Percentiles rank a stretch among this genome's conserved stretches.
phyloP scores from a whole-genome alignment of 108 stramenopile species.

The Craspedostauros australis region DNA sequence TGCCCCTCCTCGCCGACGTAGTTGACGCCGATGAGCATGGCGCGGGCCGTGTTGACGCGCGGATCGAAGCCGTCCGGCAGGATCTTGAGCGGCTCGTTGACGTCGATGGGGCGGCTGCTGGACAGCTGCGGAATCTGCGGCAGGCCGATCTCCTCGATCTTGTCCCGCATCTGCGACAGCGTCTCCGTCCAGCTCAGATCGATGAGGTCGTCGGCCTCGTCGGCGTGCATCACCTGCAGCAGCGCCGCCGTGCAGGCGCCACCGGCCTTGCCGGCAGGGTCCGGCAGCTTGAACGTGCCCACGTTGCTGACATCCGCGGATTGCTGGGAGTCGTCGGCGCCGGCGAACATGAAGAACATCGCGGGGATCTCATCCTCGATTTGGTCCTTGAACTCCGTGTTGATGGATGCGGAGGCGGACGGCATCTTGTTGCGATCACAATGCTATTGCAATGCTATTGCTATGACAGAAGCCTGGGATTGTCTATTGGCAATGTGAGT shows the following conservation, averaged over 20 bases:
- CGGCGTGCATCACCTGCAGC: constrained; percentile 43
- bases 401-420: too few species aligned
- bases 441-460: too few species aligned
- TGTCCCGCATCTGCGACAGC: constrained; percentile 18
- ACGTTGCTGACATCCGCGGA: constrained; percentile 75
- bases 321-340: constrained; percentile 18
- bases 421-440: too few species aligned
- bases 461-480: too few species aligned
- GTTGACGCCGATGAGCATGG: constrained; percentile 85
- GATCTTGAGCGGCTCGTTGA: constrained; percentile 26
- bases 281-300: constrained; percentile 69
- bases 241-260: constrained; percentile 86
- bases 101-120: constrained; percentile 37
- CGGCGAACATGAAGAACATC: constrained; percentile 4
- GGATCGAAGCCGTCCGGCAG: constrained; percentile 31
- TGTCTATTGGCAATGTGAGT: too few species aligned
- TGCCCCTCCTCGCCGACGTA: constrained; percentile 59
- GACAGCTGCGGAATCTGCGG: constrained; percentile 37
- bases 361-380: neutral
- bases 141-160: constrained; percentile 19
- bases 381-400: neutral
- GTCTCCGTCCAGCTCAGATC: constrained; percentile 20
- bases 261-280: constrained; percentile 66
- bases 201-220: constrained; percentile 30
- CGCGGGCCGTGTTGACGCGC: constrained; percentile 49